Evolutionary conservation across 352 stramenopile genomes (phyloP), one percentile per base, ranked within the genome.

Genomic region (Pythium inflatum): DNA sequence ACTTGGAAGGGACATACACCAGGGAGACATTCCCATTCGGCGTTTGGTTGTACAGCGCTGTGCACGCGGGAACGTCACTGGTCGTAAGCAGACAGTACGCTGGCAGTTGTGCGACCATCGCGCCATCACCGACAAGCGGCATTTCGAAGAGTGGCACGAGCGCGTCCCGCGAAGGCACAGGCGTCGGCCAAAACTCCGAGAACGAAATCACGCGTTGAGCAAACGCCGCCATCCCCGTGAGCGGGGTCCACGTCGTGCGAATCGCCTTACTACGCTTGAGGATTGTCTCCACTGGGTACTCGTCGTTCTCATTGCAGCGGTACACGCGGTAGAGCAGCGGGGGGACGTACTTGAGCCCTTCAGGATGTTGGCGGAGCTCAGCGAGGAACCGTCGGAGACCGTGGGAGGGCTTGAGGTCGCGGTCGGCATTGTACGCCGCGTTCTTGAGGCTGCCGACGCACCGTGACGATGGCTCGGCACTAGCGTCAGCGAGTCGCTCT

Each of bases 171-270:
- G 50, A 56, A 22, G 40, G 51, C 4, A 30, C 1, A 1, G 62
- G 31, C 34, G 18, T 57, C 16, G 62, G 62, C 62, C 62, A 69
- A 18, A 69, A 46, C 31, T 69, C 62, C 36, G 62, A 69, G 51
- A 33, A 69, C 24, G 38, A 38, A 20, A 69, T 25, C 3, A 61
- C 41, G 6, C 51, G 62, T 27, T 69, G 51, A 2, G 34, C 62
- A 25, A 69, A 62, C 33, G 22, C 20, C 3, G 27, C 51, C n/a
- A n/a, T n/a, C n/a, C n/a, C n/a, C n/a, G n/a, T n/a, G n/a, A n/a
- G n/a, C n/a, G n/a, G n/a, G n/a, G n/a, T n/a, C n/a, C n/a, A n/a
- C n/a, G n/a, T n/a, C n/a, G n/a, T 34, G 28, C 6, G 2, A 8
- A 27, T 45, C 8, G 30, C 3, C 5, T 36, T 41, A 5, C 56